A percentile compares a stretch with the other conserved stretches of the same genome.
Conservation (phyloP, 768 basidiomycete genomes). For the Trametes meyenii region DNA sequence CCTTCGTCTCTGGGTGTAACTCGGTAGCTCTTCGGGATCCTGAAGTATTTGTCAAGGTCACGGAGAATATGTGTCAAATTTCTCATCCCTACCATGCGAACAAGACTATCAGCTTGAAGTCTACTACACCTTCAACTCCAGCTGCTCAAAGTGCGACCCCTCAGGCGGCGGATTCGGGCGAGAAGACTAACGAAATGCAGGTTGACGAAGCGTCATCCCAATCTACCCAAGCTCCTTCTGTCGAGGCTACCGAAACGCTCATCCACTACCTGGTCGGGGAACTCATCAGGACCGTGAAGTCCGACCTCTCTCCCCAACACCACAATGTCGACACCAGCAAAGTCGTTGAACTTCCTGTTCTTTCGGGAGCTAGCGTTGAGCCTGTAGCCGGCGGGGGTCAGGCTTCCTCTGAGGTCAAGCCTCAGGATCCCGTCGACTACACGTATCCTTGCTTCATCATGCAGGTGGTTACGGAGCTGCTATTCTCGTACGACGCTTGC, state of each 20-base stretch:
- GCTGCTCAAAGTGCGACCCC: neutral
- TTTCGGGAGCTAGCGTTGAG: neutral
- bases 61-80: slow-evolving; percentile 72
- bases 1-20: slow-evolving; percentile 76
- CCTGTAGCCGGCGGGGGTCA: neutral
- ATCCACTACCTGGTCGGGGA: slow-evolving; percentile 76
- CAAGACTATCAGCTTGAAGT: slow-evolving; percentile 35
- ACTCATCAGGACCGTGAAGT: slow-evolving; percentile 60
- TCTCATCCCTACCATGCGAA: slow-evolving; percentile 54
- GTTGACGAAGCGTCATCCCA: slow-evolving; percentile 43
- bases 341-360: neutral
- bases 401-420: neutral
- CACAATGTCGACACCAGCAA: slow-evolving; percentile 2
- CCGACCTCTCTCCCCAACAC: slow-evolving; percentile 32
- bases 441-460: slow-evolving; percentile 82
- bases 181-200: slow-evolving; percentile 54
- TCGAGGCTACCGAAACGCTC: slow-evolving; percentile 56
- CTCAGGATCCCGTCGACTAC: slow-evolving; percentile 32
- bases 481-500: slow-evolving; percentile 92
- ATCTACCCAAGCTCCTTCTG: slow-evolving; percentile 15
- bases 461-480: slow-evolving; percentile 88
- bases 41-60: slow-evolving; percentile 70
- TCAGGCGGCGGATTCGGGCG: slow-evolving; percentile 3
- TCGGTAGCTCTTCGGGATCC: slow-evolving; percentile 84
- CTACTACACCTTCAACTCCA: neutral